phyloP scores from a whole-genome alignment of 495 filamentous ascomycete species.

The Lasiosphaeria ovina region DNA sequence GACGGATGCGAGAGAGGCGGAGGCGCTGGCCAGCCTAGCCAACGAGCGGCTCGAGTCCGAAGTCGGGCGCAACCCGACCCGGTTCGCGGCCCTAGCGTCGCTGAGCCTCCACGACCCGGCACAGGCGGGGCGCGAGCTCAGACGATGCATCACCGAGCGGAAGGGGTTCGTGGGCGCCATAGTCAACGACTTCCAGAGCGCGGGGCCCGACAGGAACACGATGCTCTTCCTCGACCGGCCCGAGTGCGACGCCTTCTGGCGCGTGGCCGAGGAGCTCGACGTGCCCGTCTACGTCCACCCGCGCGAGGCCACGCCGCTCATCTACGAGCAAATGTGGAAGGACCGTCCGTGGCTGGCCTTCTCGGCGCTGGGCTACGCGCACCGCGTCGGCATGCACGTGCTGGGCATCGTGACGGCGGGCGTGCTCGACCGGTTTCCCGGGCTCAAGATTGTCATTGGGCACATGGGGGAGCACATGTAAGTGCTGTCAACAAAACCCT shows the following conservation, averaged over 20 bases:
- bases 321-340: conserved; percentile 30
- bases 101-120: conserved; percentile 49
- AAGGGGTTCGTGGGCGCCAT: conserved; percentile 54
- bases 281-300: conserved; percentile 60
- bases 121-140: conserved; percentile 49
- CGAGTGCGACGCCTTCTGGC: conserved; percentile 46
- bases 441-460: conserved; percentile 60
- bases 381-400: conserved; percentile 42
- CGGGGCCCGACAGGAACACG: conserved; percentile 31
- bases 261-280: conserved; percentile 48
- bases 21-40: conserved; percentile 27
- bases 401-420: conserved; percentile 33
- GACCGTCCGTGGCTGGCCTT: conserved; percentile 43
- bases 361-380: conserved; percentile 29
- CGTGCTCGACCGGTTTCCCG: conserved; percentile 53
- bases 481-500: conserved; percentile 3
- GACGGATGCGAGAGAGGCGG: conserved; percentile 19
- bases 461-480: conserved; percentile 58
- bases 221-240: conserved; percentile 46
- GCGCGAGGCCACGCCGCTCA: conserved; percentile 44
- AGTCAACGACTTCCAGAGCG: conserved; percentile 50
- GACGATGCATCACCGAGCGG: conserved; percentile 43
- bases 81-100: conserved; percentile 55
- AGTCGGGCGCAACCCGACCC: conserved; percentile 41
- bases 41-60: conserved; percentile 56